Evolutionary conservation across 345 rosid species (phyloP).

Genomic region (Eucalyptus cloeziana): DNA sequence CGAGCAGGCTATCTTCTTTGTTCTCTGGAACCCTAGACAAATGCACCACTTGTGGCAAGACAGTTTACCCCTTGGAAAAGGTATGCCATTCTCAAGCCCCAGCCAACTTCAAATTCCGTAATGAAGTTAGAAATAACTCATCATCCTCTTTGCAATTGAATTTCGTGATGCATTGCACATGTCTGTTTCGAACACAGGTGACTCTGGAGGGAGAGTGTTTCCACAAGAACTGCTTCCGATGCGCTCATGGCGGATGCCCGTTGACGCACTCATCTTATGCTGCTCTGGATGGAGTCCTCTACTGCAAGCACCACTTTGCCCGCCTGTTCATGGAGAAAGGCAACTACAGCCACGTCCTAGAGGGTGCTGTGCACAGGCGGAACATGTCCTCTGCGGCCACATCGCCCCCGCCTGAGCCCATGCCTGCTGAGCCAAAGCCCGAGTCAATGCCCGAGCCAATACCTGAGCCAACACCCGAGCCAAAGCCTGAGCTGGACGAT

Average conservation of each 20-base stretch:
- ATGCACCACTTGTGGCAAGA: slow-evolving; percentile 79
- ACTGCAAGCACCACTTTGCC: slow-evolving; percentile 94
- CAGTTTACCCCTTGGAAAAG: slow-evolving; percentile 95
- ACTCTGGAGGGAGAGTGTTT: slow-evolving; percentile 80
- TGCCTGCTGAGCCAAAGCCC: background rate
- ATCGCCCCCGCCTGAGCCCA: slow-evolving; percentile 35
- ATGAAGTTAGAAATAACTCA: background rate
- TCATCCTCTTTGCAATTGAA: background rate
- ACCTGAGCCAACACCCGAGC: background rate
- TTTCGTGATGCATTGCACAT: background rate
- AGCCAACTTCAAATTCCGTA: background rate
- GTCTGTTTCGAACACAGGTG: background rate
- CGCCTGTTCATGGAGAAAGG: slow-evolving; percentile 97
- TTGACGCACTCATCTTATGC: slow-evolving; percentile 95
- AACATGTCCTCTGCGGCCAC: slow-evolving; percentile 18
- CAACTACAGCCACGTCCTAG: slow-evolving; percentile 70
- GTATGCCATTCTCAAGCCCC: slow-evolving; percentile 8
- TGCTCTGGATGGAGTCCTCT: slow-evolving; percentile 72
- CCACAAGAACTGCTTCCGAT: slow-evolving; percentile 94
- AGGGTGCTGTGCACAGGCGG: slow-evolving; percentile 57
- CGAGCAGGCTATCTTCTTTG: slow-evolving; percentile 76
- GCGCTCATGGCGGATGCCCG: slow-evolving; percentile 88
- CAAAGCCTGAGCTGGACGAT: background rate
- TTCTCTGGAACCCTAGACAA: slow-evolving; percentile 96
- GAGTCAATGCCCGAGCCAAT: background rate